phyloP scores from a whole-genome alignment of 768 basidiomycete genomes.

The Mycena leptocephala region DNA sequence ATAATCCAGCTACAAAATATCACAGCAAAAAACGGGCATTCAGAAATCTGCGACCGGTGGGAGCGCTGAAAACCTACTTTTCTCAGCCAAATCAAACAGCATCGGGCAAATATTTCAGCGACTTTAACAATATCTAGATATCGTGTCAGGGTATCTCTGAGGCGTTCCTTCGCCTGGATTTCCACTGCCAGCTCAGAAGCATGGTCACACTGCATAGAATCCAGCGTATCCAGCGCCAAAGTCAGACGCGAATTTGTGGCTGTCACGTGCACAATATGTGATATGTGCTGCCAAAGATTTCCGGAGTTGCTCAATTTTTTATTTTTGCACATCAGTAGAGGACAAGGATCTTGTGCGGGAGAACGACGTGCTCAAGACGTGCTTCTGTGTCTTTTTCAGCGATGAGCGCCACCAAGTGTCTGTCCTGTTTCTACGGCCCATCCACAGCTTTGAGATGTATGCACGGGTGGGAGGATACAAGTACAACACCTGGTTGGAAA shows the following conservation, averaged over 20 bases:
- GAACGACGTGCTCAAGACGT: too few relatives aligned
- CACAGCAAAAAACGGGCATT: background rate
- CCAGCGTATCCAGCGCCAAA: slow-evolving; percentile 66
- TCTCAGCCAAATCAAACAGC: slow-evolving; percentile 70
- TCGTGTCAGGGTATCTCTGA: slow-evolving; percentile 57
- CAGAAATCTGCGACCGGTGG: too few relatives aligned
- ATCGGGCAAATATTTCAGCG: slow-evolving; percentile 65
- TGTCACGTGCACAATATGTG: background rate
- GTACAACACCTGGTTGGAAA: slow-evolving; percentile 10
- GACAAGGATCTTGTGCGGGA: background rate
- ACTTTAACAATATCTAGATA: slow-evolving; percentile 49
- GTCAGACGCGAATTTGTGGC: slow-evolving; percentile 61
- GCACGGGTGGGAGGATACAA: background rate
- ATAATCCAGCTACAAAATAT: slow-evolving; percentile 58
- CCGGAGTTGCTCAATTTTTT: background rate
- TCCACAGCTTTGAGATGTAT: background rate
- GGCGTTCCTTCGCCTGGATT: slow-evolving; percentile 48
- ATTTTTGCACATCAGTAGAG: background rate
- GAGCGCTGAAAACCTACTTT: slow-evolving; percentile 71
- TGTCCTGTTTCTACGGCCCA: background rate
- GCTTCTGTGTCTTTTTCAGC: slow-evolving; percentile 15
- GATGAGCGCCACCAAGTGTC: background rate
- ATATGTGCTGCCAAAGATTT: background rate
- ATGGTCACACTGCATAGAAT: slow-evolving; percentile 58
- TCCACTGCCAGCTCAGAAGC: slow-evolving; percentile 56